These are phyloP conservation scores for Fusarium humuli DNA, from an alignment of 2,329 filamentous ascomycete genomes.

Conservation along the genomic window DNA sequence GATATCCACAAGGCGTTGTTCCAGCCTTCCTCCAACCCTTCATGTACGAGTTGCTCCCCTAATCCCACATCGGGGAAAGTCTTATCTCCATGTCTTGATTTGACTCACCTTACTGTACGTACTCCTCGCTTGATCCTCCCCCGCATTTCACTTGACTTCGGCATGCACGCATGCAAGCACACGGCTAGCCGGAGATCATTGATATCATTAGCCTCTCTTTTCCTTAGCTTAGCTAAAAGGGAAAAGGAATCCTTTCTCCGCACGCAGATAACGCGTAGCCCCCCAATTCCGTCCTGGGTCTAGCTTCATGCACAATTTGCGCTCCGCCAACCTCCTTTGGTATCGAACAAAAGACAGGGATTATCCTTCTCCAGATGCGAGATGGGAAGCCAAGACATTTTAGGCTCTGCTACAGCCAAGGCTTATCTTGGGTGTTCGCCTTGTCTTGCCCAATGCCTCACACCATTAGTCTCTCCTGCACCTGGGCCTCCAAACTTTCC, in stretches of 20 bases:
- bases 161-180: not conserved
- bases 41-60: conserved; percentile 38
- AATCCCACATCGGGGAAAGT: conserved; percentile 32
- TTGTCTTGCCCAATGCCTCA: conserved; percentile 24
- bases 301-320: conserved; percentile 42
- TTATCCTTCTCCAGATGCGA: conserved; percentile 7
- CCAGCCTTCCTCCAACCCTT: conserved; percentile 27
- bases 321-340: conserved; percentile 33
- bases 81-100: conserved; percentile 27
- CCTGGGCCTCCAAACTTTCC: not conserved
- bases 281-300: not conserved
- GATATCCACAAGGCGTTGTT: conserved; percentile 21
- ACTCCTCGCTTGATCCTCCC: conserved; percentile 13
- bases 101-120: not conserved
- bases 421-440: conserved; percentile 21
- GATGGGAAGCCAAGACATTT: conserved; percentile 4
- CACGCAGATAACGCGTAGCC: conserved; percentile 34
- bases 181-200: conserved; percentile 21
- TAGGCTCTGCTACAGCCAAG: not conserved
- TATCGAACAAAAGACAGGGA: conserved; percentile 24
- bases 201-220: conserved; percentile 20
- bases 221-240: not conserved
- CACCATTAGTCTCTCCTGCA: conserved; percentile 11
- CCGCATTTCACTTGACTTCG: conserved; percentile 23
- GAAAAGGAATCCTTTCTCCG: conserved; percentile 23